Conservation (phyloP, 208 protist genomes). For the Crithidia bombi region DNA sequence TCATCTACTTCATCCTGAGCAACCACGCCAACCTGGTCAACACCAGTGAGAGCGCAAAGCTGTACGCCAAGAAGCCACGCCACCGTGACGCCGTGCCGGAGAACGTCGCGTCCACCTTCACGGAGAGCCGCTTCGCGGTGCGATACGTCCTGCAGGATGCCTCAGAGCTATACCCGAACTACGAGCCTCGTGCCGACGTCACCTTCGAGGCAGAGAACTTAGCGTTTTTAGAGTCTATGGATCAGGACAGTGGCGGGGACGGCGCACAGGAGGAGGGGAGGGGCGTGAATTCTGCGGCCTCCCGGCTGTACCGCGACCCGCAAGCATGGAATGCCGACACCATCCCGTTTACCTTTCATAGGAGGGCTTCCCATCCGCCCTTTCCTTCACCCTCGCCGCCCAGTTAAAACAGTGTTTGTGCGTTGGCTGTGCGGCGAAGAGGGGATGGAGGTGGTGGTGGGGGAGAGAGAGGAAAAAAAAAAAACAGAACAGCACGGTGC, state of each 20-base stretch:
- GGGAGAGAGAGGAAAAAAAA: too few relatives aligned
- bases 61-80: constrained; percentile 14
- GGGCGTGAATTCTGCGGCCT: constrained; percentile 11
- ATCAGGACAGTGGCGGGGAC: not conserved
- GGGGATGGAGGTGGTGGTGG: too few relatives aligned
- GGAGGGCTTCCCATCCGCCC: not conserved
- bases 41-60: constrained; percentile 21
- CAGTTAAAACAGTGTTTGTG: too few relatives aligned
- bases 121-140: constrained; percentile 40
- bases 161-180: constrained; percentile 34
- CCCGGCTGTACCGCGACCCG: constrained; percentile 34
- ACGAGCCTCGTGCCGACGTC: constrained; percentile 27
- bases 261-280: not conserved
- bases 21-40: constrained; percentile 42
- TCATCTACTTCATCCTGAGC: constrained; percentile 30
- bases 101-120: constrained; percentile 14
- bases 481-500: too few relatives aligned
- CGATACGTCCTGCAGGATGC: constrained; percentile 31
- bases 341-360: constrained; percentile 40
- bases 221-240: constrained; percentile 26
- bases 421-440: too few relatives aligned
- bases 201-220: constrained; percentile 23
- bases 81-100: not conserved
- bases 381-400: not conserved
- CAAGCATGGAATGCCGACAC: constrained; percentile 36